Evolutionary conservation across 2,329 filamentous ascomycete genomes (phyloP), one percentile per base, ranked within the genome.

Genomic region (Ascocoryne sarcoides): DNA sequence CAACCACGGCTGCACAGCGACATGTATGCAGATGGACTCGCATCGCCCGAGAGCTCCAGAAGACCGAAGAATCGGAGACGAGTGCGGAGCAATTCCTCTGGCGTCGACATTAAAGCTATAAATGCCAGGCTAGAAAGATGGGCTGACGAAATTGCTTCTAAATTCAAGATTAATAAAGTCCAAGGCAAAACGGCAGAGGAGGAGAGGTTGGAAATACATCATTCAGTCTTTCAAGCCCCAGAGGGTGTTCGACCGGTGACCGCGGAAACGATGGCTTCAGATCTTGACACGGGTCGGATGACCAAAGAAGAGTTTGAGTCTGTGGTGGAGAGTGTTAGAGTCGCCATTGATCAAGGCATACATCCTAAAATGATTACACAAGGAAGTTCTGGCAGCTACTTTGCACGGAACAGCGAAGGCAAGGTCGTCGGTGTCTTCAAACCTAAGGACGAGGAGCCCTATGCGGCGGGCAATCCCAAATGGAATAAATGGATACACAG

Each of bases 401-500:
- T 98, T 71, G 92, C 92, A 18, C 76, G 89, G 44, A 94, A 95
- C 55, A 76, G 76, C 1, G 82, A 90, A 42, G 92, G 92, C 37
- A 95, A 94, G 66, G 86, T 95, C 12, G 87, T 98, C 3, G 92
- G 89, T 26, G 92, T 98, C 4, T 98, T 98, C 67, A 98, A 98
- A 62, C 92, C 92, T 31, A 98, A 98, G 65, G 92, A 98, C 54
- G 92, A 98, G 65, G 93, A 98, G 62, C 92, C 92, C 1, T 98
- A 95, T 59, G 92, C 92, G 1, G 92, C 86, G 21, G 84, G 87
- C 52, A 98, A 98, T 59, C 92, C 92, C 4, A 98, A 98, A 62
- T 96, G 90, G 90, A 96, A 93, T 54, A 98, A 98, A 65, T 98
- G 92, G 92, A 89, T 98, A 67, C 92, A 98, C 62, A 75, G 92